phyloP scores from a whole-genome alignment of 164 flowering plant genomes.

The Nelumbo lutea region DNA sequence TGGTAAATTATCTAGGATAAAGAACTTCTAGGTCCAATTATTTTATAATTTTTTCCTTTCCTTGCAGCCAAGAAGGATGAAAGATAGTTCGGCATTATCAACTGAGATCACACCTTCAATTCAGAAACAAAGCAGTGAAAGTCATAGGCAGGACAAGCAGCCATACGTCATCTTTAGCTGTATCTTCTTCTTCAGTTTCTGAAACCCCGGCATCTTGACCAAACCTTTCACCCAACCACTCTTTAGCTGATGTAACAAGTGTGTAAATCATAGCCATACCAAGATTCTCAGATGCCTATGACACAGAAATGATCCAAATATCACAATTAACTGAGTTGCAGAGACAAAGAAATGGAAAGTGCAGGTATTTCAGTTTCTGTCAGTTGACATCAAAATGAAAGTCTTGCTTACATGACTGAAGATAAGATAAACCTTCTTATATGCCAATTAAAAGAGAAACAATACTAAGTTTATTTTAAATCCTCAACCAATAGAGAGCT shows the following conservation, averaged over 20 bases:
- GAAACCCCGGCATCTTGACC: constrained; percentile 38
- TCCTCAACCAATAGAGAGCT: too few species aligned
- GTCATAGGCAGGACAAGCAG: constrained; percentile 10
- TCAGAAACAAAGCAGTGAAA: constrained; percentile 15
- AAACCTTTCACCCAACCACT: constrained; percentile 80
- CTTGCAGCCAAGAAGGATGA: not conserved
- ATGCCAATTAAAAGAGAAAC: too few species aligned
- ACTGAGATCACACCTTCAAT: constrained; percentile 17
- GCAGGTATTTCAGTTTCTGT: not conserved
- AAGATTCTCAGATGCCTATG: constrained; percentile 91
- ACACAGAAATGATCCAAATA: constrained; percentile 10
- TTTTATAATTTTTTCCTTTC: too few species aligned
- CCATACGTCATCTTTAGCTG: constrained; percentile 80
- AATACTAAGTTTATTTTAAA: too few species aligned
- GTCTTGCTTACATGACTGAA: too few species aligned
- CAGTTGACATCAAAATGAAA: too few species aligned
- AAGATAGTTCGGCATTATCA: constrained; percentile 1
- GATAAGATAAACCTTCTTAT: too few species aligned
- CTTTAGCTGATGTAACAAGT: constrained; percentile 80
- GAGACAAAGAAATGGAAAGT: not conserved
- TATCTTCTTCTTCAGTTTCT: constrained; percentile 40
- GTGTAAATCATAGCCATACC: constrained; percentile 99
- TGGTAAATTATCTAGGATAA: too few species aligned
- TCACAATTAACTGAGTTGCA: not conserved
- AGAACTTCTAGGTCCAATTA: too few species aligned